Evolutionary conservation across 768 basidiomycete genomes (phyloP).

Genomic region (Sporobolomyces pararoseus): DNA sequence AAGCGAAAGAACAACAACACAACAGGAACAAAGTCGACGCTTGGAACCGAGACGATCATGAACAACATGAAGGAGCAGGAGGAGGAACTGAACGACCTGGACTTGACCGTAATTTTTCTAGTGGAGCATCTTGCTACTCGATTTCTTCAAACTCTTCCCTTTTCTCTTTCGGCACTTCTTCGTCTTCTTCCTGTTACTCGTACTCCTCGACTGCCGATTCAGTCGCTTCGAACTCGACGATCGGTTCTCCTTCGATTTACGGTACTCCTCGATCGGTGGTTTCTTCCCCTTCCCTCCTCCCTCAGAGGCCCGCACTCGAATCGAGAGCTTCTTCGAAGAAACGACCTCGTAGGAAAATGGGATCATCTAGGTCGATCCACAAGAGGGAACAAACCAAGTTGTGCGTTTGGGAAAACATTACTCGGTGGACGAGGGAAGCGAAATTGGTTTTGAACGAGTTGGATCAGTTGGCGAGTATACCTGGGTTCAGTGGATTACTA

Average conservation of each 20-base stretch:
- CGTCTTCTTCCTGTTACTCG: slow-evolving; percentile 13
- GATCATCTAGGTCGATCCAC: neutral
- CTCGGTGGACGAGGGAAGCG: slow-evolving; percentile 67
- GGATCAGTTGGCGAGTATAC: slow-evolving; percentile 37
- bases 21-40: neutral
- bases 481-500: slow-evolving; percentile 29
- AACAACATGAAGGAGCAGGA: no score
- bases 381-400: slow-evolving; percentile 46
- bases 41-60: no score
- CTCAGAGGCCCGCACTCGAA: slow-evolving; percentile 28
- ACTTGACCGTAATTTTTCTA: slow-evolving; percentile 5
- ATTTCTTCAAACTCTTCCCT: slow-evolving; percentile 39
- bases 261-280: slow-evolving; percentile 15
- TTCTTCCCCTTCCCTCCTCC: slow-evolving; percentile 25
- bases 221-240: slow-evolving; percentile 22
- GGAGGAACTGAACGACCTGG: no score
- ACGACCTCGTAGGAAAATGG: slow-evolving; percentile 21
- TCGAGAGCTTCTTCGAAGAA: slow-evolving; percentile 35
- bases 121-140: slow-evolving; percentile 33
- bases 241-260: slow-evolving; percentile 15
- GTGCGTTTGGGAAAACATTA: slow-evolving; percentile 64
- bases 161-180: slow-evolving; percentile 42
- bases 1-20: neutral
- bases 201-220: slow-evolving; percentile 17
- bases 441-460: slow-evolving; percentile 65